Evolutionary conservation across 1,139 yeast genomes (phyloP).

Genomic region (Insectozyma bohioensis): DNA sequence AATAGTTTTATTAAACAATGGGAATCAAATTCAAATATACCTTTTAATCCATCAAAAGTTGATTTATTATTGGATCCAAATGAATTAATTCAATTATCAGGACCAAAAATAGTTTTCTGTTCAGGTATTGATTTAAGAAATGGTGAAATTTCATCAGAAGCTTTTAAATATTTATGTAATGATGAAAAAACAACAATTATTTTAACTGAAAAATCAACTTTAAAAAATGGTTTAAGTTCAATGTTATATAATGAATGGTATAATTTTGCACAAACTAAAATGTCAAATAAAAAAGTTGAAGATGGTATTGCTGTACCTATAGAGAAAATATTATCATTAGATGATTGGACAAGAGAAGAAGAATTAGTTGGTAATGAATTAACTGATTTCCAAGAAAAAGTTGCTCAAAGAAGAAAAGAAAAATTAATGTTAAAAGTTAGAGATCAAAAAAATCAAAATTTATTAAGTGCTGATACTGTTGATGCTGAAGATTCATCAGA

Average conservation of each 20-base stretch:
- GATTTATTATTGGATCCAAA: slow-evolving; percentile 55
- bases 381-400: slow-evolving; percentile 42
- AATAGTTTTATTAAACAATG: slow-evolving; percentile 75
- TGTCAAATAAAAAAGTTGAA: slow-evolving; percentile 40
- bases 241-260: slow-evolving; percentile 61
- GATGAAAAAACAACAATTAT: slow-evolving; percentile 69
- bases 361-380: slow-evolving; percentile 52
- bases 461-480: slow-evolving; percentile 45
- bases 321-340: slow-evolving; percentile 35
- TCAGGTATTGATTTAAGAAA: slow-evolving; percentile 67
- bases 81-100: slow-evolving; percentile 55
- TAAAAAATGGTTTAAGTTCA: slow-evolving; percentile 21
- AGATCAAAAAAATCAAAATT: slow-evolving; percentile 54
- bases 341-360: slow-evolving; percentile 46
- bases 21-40: slow-evolving; percentile 48
- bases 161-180: slow-evolving; percentile 58
- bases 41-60: slow-evolving; percentile 68
- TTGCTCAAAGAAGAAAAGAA: slow-evolving; percentile 45
- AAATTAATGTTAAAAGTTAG: slow-evolving; percentile 53
- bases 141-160: slow-evolving; percentile 62
- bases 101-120: slow-evolving; percentile 83
- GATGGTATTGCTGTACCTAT: slow-evolving; percentile 62
- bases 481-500: slow-evolving; percentile 39
- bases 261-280: slow-evolving; percentile 33
- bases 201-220: slow-evolving; percentile 59